Percentiles rank a stretch among this genome's conserved stretches.
These are phyloP conservation scores for Talaromyces proteolyticus DNA, from an alignment of 495 filamentous ascomycete genomes.

Conservation along the genomic window DNA sequence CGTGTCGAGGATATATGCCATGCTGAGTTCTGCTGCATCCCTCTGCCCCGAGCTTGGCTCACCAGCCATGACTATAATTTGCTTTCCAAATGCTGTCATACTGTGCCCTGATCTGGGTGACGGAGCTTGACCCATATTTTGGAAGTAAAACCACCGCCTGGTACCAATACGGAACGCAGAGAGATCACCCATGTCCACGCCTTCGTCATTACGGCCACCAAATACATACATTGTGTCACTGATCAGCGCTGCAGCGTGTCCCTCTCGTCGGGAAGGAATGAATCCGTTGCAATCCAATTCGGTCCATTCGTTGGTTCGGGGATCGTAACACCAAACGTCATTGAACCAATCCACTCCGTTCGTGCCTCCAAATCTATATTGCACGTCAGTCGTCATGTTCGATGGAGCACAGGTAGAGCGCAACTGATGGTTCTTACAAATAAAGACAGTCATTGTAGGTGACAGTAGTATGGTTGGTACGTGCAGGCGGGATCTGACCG, in stretches of 20 bases:
- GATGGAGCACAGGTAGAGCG: background rate
- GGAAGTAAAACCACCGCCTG: conserved; percentile 96
- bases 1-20: conserved; percentile 90
- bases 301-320: conserved; percentile 71
- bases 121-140: conserved; percentile 97
- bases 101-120: conserved; percentile 92
- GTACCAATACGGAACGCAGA: conserved; percentile 92
- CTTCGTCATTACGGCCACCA: conserved; percentile 91
- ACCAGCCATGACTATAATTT: conserved; percentile 86
- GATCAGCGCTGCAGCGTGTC: conserved; percentile 88
- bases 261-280: conserved; percentile 88
- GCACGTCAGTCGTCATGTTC: background rate
- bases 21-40: conserved; percentile 74
- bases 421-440: conserved; percentile 57
- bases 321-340: conserved; percentile 96
- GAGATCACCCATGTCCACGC: conserved; percentile 84
- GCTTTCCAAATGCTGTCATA: conserved; percentile 91
- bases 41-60: conserved; percentile 85
- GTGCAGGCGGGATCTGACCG: conserved; percentile 74
- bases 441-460: conserved; percentile 93
- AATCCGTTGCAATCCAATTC: conserved; percentile 95
- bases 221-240: conserved; percentile 99
- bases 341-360: conserved; percentile 96
- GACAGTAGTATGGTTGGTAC: conserved; percentile 92
- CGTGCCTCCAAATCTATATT: conserved; percentile 82